These are phyloP conservation scores for Staphylotrichum tortipilum DNA, from an alignment of 495 filamentous ascomycete genomes.

Conservation along the genomic window DNA sequence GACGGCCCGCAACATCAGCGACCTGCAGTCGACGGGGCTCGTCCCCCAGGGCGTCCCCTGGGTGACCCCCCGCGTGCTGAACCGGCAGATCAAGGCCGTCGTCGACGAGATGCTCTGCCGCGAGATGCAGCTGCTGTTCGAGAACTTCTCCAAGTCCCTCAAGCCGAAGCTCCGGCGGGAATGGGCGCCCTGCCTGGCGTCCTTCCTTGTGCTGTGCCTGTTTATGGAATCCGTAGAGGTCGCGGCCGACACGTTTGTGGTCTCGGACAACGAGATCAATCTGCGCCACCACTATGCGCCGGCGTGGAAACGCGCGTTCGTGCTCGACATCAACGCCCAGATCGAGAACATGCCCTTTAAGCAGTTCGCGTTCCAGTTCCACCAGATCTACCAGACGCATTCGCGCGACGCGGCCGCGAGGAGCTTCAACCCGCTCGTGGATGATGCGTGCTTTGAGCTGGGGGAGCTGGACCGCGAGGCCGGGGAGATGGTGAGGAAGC, in stretches of 20 bases:
- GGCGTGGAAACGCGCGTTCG: constrained; percentile 32
- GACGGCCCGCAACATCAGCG: constrained; percentile 27
- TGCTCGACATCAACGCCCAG: constrained; percentile 32
- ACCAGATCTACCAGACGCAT: constrained; percentile 46
- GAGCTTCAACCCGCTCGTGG: constrained; percentile 39
- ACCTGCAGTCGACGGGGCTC: constrained; percentile 25
- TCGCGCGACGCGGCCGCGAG: constrained; percentile 31
- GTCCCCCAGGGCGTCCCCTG: constrained; percentile 30
- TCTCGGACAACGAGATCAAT: constrained; percentile 40
- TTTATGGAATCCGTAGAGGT: constrained; percentile 46
- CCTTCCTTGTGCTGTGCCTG: constrained; percentile 42
- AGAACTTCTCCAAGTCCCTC: constrained; percentile 38
- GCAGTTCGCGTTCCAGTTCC: constrained; percentile 45
- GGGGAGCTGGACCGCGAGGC: constrained; percentile 33
- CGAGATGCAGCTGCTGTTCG: constrained; percentile 38
- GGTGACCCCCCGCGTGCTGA: constrained; percentile 42
- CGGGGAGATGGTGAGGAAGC: constrained; percentile 32
- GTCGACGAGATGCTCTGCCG: constrained; percentile 40
- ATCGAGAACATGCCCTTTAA: constrained; percentile 46
- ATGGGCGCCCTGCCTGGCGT: constrained; percentile 44
- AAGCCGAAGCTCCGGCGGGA: constrained; percentile 40
- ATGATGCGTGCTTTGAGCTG: constrained; percentile 23
- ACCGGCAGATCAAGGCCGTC: constrained; percentile 44
- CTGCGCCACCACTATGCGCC: constrained; percentile 22
- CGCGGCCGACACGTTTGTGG: constrained; percentile 41